Percentiles rank a stretch among this genome's conserved stretches.
These are phyloP conservation scores for Aspergillus piperis DNA, from an alignment of 2,329 filamentous ascomycete species.

Conservation along the genomic window DNA sequence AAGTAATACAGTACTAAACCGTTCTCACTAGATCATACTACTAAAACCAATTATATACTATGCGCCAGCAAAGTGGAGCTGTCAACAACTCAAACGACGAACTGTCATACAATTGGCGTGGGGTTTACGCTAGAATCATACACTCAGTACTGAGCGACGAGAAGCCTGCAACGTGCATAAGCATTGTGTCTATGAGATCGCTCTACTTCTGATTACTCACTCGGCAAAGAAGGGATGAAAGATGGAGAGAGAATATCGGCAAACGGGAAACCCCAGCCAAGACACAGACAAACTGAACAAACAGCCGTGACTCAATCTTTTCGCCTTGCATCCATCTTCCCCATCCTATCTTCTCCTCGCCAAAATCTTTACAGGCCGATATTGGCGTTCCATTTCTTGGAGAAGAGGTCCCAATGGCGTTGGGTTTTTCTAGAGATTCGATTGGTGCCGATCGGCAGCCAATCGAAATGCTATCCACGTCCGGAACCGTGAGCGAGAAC, in stretches of 20 bases:
- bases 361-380: background rate
- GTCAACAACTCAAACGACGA: too few relatives aligned
- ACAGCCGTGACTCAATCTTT: constrained; percentile 7
- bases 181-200: too few relatives aligned
- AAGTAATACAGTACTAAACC: too few relatives aligned
- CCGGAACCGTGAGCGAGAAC: background rate
- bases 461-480: background rate
- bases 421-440: background rate
- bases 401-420: background rate
- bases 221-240: background rate
- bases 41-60: too few relatives aligned
- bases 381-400: background rate
- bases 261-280: background rate
- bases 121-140: too few relatives aligned
- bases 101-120: too few relatives aligned
- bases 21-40: too few relatives aligned
- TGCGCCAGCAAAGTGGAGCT: too few relatives aligned
- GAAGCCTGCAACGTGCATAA: too few relatives aligned
- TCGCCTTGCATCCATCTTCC: background rate
- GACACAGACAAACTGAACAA: constrained; percentile 6
- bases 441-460: background rate
- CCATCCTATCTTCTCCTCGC: background rate
- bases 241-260: background rate
- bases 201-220: too few relatives aligned
- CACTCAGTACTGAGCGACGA: too few relatives aligned